Conservation (phyloP, 192 early-diverging fungal genomes). For the Coemansia brasiliensis region DNA sequence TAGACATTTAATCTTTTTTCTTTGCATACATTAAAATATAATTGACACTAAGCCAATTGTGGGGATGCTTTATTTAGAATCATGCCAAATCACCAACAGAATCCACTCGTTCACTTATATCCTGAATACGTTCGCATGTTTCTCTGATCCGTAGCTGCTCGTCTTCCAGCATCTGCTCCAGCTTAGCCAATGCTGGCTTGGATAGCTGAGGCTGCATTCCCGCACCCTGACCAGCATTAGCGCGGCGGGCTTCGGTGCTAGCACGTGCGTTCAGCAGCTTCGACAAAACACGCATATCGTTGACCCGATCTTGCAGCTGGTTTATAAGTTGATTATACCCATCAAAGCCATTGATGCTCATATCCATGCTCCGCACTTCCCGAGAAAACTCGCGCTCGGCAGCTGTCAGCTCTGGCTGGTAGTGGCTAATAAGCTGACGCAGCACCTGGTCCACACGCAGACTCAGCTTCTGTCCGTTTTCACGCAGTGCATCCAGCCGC, state of each 20-base stretch:
- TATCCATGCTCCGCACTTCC: constrained; percentile 31
- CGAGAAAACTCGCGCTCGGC: constrained; percentile 52
- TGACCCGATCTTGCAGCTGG: constrained; percentile 28
- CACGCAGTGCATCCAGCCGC: constrained; percentile 46
- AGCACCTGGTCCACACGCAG: constrained; percentile 62
- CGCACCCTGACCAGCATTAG: constrained; percentile 9
- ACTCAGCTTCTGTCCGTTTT: constrained; percentile 41
- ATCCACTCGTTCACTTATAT: constrained; percentile 33
- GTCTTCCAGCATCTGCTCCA: constrained; percentile 22
- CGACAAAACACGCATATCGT: constrained; percentile 20
- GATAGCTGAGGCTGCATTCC: constrained; percentile 11
- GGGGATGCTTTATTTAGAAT: background rate
- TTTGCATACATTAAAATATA: background rate
- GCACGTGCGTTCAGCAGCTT: background rate
- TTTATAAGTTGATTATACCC: constrained; percentile 25
- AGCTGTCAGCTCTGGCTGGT: constrained; percentile 62
- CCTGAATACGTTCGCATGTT: constrained; percentile 31
- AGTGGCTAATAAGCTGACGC: constrained; percentile 61
- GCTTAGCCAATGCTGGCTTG: constrained; percentile 12
- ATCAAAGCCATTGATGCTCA: constrained; percentile 23
- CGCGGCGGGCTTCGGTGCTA: constrained; percentile 12
- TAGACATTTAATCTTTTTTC: no score
- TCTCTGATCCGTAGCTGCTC: constrained; percentile 25
- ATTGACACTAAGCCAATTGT: background rate
- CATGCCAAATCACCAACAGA: background rate